Percentiles rank a stretch among this genome's conserved stretches.
Evolutionary conservation across 2,329 filamentous ascomycete species (phyloP).

Genomic region (Fusarium sp.): DNA sequence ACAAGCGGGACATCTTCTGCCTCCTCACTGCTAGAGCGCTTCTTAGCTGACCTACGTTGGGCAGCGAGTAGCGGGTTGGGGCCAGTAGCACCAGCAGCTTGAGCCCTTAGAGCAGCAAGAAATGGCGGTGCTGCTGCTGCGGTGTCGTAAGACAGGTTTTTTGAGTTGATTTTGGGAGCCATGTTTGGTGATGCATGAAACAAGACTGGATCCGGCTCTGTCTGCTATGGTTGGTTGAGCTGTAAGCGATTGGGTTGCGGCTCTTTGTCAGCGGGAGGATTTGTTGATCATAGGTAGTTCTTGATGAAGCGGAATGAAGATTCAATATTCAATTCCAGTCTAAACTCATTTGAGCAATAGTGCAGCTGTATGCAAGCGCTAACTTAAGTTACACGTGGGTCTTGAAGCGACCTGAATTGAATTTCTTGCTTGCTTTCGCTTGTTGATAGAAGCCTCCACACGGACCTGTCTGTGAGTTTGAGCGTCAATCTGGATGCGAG

Average conservation of each 20-base stretch:
- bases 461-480: neutral
- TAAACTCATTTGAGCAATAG: slow-evolving; percentile 23
- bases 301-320: slow-evolving; percentile 7
- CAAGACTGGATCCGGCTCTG: neutral
- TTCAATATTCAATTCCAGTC: neutral
- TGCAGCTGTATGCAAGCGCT: slow-evolving; percentile 13
- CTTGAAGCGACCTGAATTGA: neutral
- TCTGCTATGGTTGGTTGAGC: slow-evolving; percentile 23
- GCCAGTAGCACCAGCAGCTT: slow-evolving; percentile 59
- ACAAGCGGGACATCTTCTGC: slow-evolving; percentile 81
- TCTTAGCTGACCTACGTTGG: slow-evolving; percentile 60
- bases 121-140: slow-evolving; percentile 69
- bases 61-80: slow-evolving; percentile 63
- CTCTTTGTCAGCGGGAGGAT: slow-evolving; percentile 27
- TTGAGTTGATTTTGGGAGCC: slow-evolving; percentile 72
- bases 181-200: slow-evolving; percentile 43
- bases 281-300: neutral
- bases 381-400: slow-evolving; percentile 18
- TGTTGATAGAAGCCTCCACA: neutral
- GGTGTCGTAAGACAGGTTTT: slow-evolving; percentile 73
- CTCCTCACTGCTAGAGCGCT: slow-evolving; percentile 70
- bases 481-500: slow-evolving; percentile 4
- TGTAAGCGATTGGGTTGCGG: slow-evolving; percentile 9
- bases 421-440: slow-evolving; percentile 2
- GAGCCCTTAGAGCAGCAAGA: slow-evolving; percentile 64